Evolutionary conservation across 345 rosid species (phyloP).

Genomic region (Acer negundo): DNA sequence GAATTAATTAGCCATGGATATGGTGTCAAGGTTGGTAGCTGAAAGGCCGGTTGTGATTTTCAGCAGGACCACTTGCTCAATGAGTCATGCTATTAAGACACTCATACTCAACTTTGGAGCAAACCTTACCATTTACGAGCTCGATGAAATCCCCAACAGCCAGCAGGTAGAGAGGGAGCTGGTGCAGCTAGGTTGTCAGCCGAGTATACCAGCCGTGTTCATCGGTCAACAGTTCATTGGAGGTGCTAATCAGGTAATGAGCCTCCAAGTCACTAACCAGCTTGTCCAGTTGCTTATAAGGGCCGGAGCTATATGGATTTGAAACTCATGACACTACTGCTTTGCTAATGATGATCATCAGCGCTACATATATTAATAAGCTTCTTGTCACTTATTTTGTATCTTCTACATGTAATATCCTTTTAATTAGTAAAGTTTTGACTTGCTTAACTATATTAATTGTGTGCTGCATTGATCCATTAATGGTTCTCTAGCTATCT

Average conservation of each 20-base stretch:
- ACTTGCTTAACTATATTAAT: no score
- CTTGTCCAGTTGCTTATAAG: slow-evolving; percentile 52
- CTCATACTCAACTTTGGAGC: slow-evolving; percentile 78
- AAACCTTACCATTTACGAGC: slow-evolving; percentile 71
- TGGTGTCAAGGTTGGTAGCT: slow-evolving; percentile 49
- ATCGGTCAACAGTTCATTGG: slow-evolving; percentile 74
- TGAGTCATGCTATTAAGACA: slow-evolving; percentile 75
- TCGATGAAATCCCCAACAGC: slow-evolving; percentile 62
- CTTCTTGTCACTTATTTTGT: no score
- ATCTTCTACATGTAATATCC: no score
- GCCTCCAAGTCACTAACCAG: slow-evolving; percentile 67
- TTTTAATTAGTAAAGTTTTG: no score
- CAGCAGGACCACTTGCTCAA: slow-evolving; percentile 74
- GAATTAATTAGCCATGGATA: slow-evolving; percentile 31
- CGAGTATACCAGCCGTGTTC: slow-evolving; percentile 78
- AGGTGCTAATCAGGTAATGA: slow-evolving; percentile 78
- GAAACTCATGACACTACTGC: not conserved
- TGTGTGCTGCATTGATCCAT: no score
- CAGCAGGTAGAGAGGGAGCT: slow-evolving; percentile 60
- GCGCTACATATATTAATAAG: no score
- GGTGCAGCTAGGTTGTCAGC: slow-evolving; percentile 57
- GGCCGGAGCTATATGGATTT: slow-evolving; percentile 22
- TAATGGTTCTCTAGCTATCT: no score
- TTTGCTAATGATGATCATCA: no score
- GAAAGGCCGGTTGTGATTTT: slow-evolving; percentile 83